Conservation (phyloP, 345 rosid species). For the Bruguiera gymnorhiza region DNA sequence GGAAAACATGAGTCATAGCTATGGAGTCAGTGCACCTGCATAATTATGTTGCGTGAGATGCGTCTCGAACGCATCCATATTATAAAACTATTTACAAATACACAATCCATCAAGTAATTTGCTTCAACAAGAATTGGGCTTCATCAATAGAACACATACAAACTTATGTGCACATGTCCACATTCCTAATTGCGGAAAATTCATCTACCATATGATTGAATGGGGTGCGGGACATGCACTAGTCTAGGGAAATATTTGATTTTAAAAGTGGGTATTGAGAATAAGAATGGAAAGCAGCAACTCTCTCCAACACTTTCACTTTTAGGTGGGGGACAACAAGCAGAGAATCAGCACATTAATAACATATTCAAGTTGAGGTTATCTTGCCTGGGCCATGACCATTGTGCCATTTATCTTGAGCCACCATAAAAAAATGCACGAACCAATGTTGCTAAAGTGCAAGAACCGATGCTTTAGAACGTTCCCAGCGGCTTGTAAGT, state of each 20-base stretch:
- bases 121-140: not conserved
- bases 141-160: not conserved
- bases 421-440: constrained; percentile 17
- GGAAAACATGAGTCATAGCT: not conserved
- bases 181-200: not conserved
- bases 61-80: not conserved
- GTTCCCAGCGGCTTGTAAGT: constrained; percentile 50
- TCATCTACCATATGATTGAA: not conserved
- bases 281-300: constrained; percentile 24
- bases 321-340: constrained; percentile 23
- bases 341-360: constrained; percentile 28
- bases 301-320: constrained; percentile 15
- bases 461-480: constrained; percentile 48
- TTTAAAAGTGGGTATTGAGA: not conserved
- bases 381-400: constrained; percentile 24
- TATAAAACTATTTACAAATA: not conserved
- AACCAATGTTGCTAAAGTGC: constrained; percentile 27
- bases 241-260: not conserved
- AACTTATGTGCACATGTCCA: not conserved
- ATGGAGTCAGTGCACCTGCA: not conserved
- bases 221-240: not conserved
- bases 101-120: not conserved
- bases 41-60: no score
- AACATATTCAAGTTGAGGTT: constrained; percentile 21
- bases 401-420: constrained; percentile 18